Evolutionary conservation across 1,284 basidiomycete species (phyloP).

Genomic region (Melampsora abietis-canadensis): DNA sequence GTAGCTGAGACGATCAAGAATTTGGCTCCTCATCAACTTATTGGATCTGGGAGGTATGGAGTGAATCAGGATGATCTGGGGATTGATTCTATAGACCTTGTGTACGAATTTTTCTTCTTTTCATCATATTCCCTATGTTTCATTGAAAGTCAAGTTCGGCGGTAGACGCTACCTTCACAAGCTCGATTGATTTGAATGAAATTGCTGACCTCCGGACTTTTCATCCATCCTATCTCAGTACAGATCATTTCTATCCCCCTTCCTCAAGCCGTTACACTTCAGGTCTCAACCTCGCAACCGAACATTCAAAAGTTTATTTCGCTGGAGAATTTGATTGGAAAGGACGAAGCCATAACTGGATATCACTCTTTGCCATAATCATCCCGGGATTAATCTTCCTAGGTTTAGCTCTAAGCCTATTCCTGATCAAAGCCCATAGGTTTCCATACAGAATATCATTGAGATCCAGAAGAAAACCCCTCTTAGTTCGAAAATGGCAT

Average conservation of each 20-base stretch:
- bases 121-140: too few species aligned
- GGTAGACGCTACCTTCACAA: too few species aligned
- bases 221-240: conserved; percentile 31
- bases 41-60: conserved; percentile 45
- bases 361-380: conserved; percentile 17
- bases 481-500: conserved; percentile 29
- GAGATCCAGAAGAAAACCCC: neutral
- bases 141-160: too few species aligned
- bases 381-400: conserved; percentile 23
- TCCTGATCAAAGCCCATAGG: neutral
- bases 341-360: conserved; percentile 27
- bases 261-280: conserved; percentile 27
- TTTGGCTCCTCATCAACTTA: conserved; percentile 53
- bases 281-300: conserved; percentile 44
- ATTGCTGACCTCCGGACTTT: neutral
- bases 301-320: conserved; percentile 48
- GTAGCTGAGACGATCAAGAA: conserved; percentile 52
- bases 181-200: too few species aligned
- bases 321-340: conserved; percentile 52
- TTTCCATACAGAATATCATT: too few species aligned
- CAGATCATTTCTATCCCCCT: conserved; percentile 48
- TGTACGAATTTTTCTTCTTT: conserved; percentile 3
- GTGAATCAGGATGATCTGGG: conserved; percentile 17
- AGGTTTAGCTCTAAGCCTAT: conserved; percentile 12
- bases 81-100: conserved; percentile 23